These are phyloP conservation scores for Clitopilus hobsonii DNA, from an alignment of 768 basidiomycete genomes.

Conservation along the genomic window DNA sequence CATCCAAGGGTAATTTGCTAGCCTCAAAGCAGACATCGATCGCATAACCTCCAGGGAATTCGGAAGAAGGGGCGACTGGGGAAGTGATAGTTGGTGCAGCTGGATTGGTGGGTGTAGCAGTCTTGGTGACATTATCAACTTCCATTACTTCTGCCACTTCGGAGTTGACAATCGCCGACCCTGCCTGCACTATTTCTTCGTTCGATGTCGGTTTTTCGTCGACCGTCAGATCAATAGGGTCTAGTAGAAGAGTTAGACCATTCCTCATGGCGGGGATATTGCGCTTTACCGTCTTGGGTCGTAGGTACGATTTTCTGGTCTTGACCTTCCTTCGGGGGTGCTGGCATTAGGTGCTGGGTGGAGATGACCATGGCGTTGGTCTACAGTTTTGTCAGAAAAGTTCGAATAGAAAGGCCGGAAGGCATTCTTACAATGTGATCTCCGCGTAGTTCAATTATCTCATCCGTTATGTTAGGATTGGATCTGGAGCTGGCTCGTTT, in stretches of 20 bases:
- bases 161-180: neutral
- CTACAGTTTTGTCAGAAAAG: slow-evolving; percentile 30
- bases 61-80: slow-evolving; percentile 15
- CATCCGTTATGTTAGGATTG: slow-evolving; percentile 65
- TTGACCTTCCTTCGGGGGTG: slow-evolving; percentile 13
- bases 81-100: slow-evolving; percentile 14
- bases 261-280: neutral
- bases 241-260: neutral
- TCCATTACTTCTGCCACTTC: slow-evolving; percentile 44
- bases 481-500: slow-evolving; percentile 57
- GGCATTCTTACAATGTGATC: slow-evolving; percentile 45
- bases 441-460: slow-evolving; percentile 54
- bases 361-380: slow-evolving; percentile 90
- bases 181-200: neutral
- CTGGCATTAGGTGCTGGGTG: slow-evolving; percentile 71
- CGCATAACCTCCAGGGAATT: slow-evolving; percentile 39
- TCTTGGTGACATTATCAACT: slow-evolving; percentile 38
- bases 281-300: slow-evolving; percentile 11
- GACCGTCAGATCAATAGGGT: neutral
- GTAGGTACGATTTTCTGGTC: slow-evolving; percentile 1
- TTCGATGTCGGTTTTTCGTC: neutral
- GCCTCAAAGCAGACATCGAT: slow-evolving; percentile 85
- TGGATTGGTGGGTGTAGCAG: slow-evolving; percentile 19
- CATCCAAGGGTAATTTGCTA: slow-evolving; percentile 85
- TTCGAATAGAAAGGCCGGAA: slow-evolving; percentile 6